Conservation (phyloP, 148 eudicot genomes). For the Persicaria maculosa region DNA sequence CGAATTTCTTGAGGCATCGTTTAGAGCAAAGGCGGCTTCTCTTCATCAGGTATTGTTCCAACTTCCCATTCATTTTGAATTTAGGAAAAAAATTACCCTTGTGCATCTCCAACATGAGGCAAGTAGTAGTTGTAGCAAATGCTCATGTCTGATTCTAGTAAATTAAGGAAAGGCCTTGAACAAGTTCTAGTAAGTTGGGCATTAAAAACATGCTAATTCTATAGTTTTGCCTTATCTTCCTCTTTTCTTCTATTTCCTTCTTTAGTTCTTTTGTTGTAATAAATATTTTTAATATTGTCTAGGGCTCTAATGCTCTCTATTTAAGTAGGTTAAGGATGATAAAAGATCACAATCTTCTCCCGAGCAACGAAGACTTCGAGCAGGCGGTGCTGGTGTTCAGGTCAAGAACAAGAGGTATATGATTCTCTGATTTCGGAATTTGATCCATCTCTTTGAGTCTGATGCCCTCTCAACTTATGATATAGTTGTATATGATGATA, state of each 20-base stretch:
- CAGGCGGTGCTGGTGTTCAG: conserved; percentile 18
- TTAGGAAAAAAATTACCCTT: not conserved
- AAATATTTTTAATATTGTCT: not conserved
- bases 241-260: not conserved
- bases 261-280: not conserved
- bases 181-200: not conserved
- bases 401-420: conserved; percentile 41
- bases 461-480: conserved; percentile 7
- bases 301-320: not conserved
- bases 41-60: conserved; percentile 65
- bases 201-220: not conserved
- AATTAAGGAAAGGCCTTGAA: not conserved
- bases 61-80: not conserved
- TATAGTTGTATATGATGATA: conserved; percentile 1
- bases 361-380: conserved; percentile 11
- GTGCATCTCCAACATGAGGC: not conserved
- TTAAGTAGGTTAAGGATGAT: conserved; percentile 12
- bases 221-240: not conserved
- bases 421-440: conserved; percentile 37
- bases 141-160: conserved; percentile 1
- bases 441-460: conserved; percentile 18
- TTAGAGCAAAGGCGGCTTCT: conserved; percentile 90
- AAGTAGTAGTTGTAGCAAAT: not conserved
- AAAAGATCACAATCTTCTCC: conserved; percentile 8
- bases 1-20: conserved; percentile 97